Conservation (phyloP, 2,329 filamentous ascomycete genomes). For the Meredithiella fracta region DNA sequence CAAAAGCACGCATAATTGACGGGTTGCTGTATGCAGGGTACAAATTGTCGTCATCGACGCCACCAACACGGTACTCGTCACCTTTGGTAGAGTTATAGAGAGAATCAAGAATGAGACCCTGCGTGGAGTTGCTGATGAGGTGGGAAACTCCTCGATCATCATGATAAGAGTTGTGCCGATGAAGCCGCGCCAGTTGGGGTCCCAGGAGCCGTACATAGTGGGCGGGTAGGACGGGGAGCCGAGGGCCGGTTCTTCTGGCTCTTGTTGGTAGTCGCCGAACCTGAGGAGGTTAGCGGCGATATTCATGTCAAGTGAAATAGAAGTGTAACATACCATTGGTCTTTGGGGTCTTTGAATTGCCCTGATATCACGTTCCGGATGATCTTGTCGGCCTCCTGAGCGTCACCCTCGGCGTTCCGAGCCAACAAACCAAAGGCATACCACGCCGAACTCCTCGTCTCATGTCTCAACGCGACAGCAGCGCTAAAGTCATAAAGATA, state of each 20-base stretch:
- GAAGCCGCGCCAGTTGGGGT: constrained; percentile 50
- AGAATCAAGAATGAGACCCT: constrained; percentile 32
- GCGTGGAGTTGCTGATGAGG: constrained; percentile 24
- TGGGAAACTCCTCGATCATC: constrained; percentile 41
- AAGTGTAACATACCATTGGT: constrained; percentile 30
- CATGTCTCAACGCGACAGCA: constrained; percentile 32
- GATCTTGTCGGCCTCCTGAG: constrained; percentile 34
- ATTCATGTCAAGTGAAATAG: constrained; percentile 8
- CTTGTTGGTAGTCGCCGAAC: constrained; percentile 34
- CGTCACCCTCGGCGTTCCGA: constrained; percentile 34
- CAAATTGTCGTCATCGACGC: constrained; percentile 42
- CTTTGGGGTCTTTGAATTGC: constrained; percentile 34
- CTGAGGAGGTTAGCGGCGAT: constrained; percentile 14
- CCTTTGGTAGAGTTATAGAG: constrained; percentile 39
- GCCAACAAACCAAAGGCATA: constrained; percentile 42
- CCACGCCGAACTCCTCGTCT: constrained; percentile 41
- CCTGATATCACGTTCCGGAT: constrained; percentile 35
- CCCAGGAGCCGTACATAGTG: constrained; percentile 41
- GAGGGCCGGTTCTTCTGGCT: constrained; percentile 41
- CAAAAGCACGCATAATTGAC: constrained; percentile 46
- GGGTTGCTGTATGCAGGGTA: constrained; percentile 47
- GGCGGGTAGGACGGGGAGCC: constrained; percentile 33
- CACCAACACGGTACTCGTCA: constrained; percentile 44
- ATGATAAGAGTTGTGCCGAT: constrained; percentile 42
- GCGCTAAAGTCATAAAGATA: constrained; percentile 36